Percentiles rank a stretch among this genome's conserved stretches.
These are phyloP conservation scores for Sambucus nigra DNA, from an alignment of 129 eudicot species.

Conservation along the genomic window DNA sequence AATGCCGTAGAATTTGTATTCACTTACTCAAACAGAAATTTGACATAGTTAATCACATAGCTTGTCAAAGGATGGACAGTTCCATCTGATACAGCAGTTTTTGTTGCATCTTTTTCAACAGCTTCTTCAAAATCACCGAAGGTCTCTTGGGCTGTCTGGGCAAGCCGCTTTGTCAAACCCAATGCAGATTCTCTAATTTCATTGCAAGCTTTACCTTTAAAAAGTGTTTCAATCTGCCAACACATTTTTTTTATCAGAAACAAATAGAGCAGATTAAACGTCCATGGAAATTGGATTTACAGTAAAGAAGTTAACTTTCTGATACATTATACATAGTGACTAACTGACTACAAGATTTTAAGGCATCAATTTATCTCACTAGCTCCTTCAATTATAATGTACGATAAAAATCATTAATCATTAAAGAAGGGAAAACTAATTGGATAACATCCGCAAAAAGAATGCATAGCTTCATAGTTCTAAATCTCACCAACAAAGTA, in stretches of 20 bases:
- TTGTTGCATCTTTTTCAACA: slow-evolving; percentile 96
- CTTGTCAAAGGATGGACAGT: slow-evolving; percentile 98
- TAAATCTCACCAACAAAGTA: no score
- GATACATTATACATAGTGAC: not conserved
- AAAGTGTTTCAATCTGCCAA: slow-evolving; percentile 81
- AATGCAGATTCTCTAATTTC: slow-evolving; percentile 82
- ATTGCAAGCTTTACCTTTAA: slow-evolving; percentile 79
- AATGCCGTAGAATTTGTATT: not conserved
- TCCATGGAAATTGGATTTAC: not conserved
- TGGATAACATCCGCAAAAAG: no score
- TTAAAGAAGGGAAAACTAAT: no score
- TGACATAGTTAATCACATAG: slow-evolving; percentile 97
- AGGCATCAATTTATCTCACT: not conserved
- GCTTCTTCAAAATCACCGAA: slow-evolving; percentile 98
- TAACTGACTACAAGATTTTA: not conserved
- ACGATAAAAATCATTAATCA: not conserved
- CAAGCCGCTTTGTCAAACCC: slow-evolving; percentile 92
- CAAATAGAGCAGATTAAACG: no score
- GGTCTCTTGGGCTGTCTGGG: slow-evolving; percentile 95
- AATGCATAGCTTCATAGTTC: no score
- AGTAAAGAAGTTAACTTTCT: not conserved
- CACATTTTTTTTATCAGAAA: no score
- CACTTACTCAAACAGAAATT: slow-evolving; percentile 93
- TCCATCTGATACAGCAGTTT: slow-evolving; percentile 93
- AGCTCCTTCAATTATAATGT: not conserved